Conservation (phyloP, 257 asterid species). For the Fraxinus cuspidata region DNA sequence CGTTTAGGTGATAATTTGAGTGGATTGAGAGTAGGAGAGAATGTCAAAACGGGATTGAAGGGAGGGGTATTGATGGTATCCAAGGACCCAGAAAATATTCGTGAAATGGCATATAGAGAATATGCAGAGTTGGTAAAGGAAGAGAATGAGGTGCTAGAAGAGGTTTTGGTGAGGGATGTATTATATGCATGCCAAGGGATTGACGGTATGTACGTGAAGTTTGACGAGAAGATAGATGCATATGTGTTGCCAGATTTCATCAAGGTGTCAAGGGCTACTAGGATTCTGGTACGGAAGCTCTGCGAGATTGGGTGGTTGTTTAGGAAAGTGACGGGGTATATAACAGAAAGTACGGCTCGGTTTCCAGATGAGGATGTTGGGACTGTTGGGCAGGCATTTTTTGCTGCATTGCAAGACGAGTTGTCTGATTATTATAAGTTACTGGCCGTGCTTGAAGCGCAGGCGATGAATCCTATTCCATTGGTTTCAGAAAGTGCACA, state of each 20-base stretch:
- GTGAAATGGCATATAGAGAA: slow-evolving; percentile 83
- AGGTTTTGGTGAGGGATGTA: slow-evolving; percentile 88
- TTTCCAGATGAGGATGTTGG: slow-evolving; percentile 89
- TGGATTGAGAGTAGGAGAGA: slow-evolving; percentile 45
- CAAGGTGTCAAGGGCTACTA: slow-evolving; percentile 72
- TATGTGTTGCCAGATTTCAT: slow-evolving; percentile 61
- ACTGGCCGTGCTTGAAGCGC: slow-evolving; percentile 93
- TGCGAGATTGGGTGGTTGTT: slow-evolving; percentile 96
- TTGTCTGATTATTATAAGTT: slow-evolving; percentile 81
- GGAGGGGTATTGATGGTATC: slow-evolving; percentile 84
- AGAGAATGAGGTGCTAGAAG: slow-evolving; percentile 84
- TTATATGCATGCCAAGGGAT: slow-evolving; percentile 95
- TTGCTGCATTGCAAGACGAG: slow-evolving; percentile 97
- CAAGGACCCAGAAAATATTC: slow-evolving; percentile 78
- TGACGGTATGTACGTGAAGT: slow-evolving; percentile 78
- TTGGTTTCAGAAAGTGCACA: slow-evolving; percentile 62
- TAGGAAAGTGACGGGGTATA: slow-evolving; percentile 80
- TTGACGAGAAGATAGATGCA: slow-evolving; percentile 66
- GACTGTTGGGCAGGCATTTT: slow-evolving; percentile 97
- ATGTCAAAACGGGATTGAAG: slow-evolving; percentile 52
- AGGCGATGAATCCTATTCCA: slow-evolving; percentile 94
- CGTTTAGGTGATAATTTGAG: slow-evolving; percentile 43
- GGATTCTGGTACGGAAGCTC: slow-evolving; percentile 71
- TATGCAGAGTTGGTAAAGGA: slow-evolving; percentile 70
- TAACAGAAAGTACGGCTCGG: slow-evolving; percentile 65